A percentile compares a stretch with the other conserved stretches of the same genome.
Conservation (phyloP, 805 yeast species). For the Priceomyces carsonii region DNA sequence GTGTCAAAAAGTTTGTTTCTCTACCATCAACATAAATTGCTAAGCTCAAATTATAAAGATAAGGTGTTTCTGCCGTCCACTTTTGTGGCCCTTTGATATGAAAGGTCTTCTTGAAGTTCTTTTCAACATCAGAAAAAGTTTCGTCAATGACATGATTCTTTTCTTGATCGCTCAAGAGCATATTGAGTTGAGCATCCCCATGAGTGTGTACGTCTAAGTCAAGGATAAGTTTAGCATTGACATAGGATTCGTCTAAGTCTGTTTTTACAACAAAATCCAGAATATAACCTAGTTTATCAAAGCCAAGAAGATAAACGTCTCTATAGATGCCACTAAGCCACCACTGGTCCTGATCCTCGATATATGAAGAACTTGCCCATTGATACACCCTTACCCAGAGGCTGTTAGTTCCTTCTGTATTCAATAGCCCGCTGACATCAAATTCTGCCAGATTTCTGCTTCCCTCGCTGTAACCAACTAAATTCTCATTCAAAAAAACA, state of each 20-base stretch:
- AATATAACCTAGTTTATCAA: conserved; percentile 22
- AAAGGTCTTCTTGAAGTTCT: conserved; percentile 2
- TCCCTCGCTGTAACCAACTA: conserved; percentile 32
- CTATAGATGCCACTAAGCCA: conserved; percentile 40
- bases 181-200: conserved; percentile 1
- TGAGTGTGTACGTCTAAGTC: conserved; percentile 4
- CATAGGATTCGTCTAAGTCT: conserved; percentile 13
- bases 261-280: conserved; percentile 27
- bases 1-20: conserved; percentile 13
- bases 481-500: conserved; percentile 28
- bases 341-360: conserved; percentile 43
- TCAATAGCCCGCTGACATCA: conserved; percentile 18
- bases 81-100: conserved; percentile 17
- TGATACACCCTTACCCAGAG: conserved; percentile 29
- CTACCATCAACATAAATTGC: conserved; percentile 9
- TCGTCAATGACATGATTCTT: conserved; percentile 3
- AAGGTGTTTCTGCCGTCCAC: conserved; percentile 37
- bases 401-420: conserved; percentile 7
- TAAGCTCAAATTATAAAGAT: conserved; percentile 22
- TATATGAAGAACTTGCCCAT: conserved; percentile 31
- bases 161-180: conserved; percentile 6
- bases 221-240: conserved; percentile 8
- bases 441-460: conserved; percentile 35
- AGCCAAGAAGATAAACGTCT: conserved; percentile 30
- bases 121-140: background rate